Base-by-base conservation (phyloP, 306 rosid genomes). In the Medicago arabica region DNA sequence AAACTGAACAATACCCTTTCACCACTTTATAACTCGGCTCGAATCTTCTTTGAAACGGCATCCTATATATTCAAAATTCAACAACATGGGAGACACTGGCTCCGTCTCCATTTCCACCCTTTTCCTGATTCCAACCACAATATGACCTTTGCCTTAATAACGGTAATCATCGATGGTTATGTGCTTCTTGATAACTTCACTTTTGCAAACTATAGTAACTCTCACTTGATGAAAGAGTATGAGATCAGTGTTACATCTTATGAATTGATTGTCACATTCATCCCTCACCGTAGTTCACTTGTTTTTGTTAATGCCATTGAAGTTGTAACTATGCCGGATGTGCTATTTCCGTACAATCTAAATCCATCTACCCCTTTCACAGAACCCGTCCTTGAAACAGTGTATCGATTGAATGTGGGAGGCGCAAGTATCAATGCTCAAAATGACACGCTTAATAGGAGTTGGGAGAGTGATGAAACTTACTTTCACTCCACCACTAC, bases 41-140 rank as follows among this genome's bases (percentile, higher is more conserved):
- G 51, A 17, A 1, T 65, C 31, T 65, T 40, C 70, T 40, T 25
- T 16, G 51, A 14, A 11, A 38, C 34, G 18, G 25, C 69, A 63
- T 36, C 69, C 38, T 63, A 63, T 63, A 36, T 3, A 38, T 63
- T 63, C n/a, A 63, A 14, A 63, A 38, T 63, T 38, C 47, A 38
- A 38, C 69, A 63, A 16, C 16, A 36, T 8, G 69, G 69, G 40
- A 39, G 70, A 47, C 70, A 65, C 11, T 65, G 70, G 70, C 40
- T 65, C 36, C 70, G 70, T 14, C 70, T 65, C 70, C 41, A 65
- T 15, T 65, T 65, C 40, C 70, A 65, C 16, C 70, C 50, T 65
- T 65, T 65, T 9, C 34, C 70, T 6, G 50, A 65, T 65, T 65
- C 16, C 16, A 65, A 18, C 51, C 69, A 8, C 25, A 63, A 63